phyloP scores from a whole-genome alignment of 257 asterid species.

The Rehmannia glutinosa region DNA sequence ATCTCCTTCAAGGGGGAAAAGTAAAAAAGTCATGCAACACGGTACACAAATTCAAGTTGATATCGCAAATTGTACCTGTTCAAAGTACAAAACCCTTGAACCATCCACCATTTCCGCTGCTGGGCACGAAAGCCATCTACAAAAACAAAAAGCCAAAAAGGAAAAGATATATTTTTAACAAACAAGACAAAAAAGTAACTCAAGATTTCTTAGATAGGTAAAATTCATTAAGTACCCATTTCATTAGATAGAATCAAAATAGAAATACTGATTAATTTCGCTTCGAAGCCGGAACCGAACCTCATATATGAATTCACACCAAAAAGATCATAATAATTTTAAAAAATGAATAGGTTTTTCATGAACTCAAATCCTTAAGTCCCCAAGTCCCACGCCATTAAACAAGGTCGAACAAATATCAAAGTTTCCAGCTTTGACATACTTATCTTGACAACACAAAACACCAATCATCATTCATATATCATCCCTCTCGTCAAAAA shows the following conservation, averaged over 20 bases:
- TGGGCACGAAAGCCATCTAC: constrained; percentile 90
- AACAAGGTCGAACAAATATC: neutral
- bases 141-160: constrained; percentile 8
- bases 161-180: neutral
- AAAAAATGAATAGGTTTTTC: neutral
- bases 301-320: neutral
- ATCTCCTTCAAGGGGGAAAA: neutral
- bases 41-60: constrained; percentile 1
- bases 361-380: neutral
- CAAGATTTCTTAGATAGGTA: neutral
- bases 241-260: neutral
- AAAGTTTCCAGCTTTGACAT: too few species aligned
- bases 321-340: neutral
- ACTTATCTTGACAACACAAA: too few species aligned
- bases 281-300: constrained; percentile 2
- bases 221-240: neutral
- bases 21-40: neutral
- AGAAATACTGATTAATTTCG: neutral
- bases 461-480: too few species aligned
- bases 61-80: constrained; percentile 50
- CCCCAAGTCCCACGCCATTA: constrained; percentile 1
- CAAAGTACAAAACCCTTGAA: constrained; percentile 90
- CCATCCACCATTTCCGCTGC: constrained; percentile 98
- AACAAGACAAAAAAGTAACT: neutral
- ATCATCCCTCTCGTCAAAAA: too few species aligned